Conservation (phyloP, 2,329 filamentous ascomycete species). For the Fusarium odoratissimum region DNA sequence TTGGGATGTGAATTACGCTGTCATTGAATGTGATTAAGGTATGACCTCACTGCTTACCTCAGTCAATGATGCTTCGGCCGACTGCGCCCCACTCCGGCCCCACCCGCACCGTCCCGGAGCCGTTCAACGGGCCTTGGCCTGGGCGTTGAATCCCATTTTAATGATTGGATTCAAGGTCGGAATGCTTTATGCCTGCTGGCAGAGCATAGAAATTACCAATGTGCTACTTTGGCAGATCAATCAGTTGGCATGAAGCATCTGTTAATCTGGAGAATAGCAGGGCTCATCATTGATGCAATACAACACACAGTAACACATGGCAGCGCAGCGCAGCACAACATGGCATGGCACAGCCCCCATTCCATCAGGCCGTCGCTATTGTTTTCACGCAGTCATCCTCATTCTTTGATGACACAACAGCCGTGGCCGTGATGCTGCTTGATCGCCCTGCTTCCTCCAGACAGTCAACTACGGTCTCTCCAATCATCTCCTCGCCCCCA, state of each 20-base stretch:
- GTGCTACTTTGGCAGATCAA: neutral
- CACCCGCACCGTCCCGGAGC: constrained; percentile 28
- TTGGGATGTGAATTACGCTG: constrained; percentile 17
- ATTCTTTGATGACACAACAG: neutral
- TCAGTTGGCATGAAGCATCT: neutral
- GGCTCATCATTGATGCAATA: neutral
- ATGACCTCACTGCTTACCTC: constrained; percentile 38
- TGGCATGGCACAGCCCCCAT: constrained; percentile 24
- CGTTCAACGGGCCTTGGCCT: constrained; percentile 1
- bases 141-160: constrained; percentile 6
- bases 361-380: neutral
- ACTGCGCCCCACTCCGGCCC: constrained; percentile 33
- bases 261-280: neutral
- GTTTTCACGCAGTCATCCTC: constrained; percentile 23
- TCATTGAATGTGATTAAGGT: constrained; percentile 13
- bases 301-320: neutral
- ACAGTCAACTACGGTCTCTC: constrained; percentile 1
- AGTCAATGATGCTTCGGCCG: constrained; percentile 1
- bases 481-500: constrained; percentile 29
- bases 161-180: neutral
- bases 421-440: constrained; percentile 8
- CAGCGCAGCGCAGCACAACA: neutral
- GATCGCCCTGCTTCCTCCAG: neutral
- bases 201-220: neutral
- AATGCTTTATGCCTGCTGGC: neutral